Percentiles rank a stretch among this genome's conserved stretches.
These are phyloP conservation scores for Mucuna pruriens DNA, from an alignment of 306 rosid species.

Conservation along the genomic window DNA sequence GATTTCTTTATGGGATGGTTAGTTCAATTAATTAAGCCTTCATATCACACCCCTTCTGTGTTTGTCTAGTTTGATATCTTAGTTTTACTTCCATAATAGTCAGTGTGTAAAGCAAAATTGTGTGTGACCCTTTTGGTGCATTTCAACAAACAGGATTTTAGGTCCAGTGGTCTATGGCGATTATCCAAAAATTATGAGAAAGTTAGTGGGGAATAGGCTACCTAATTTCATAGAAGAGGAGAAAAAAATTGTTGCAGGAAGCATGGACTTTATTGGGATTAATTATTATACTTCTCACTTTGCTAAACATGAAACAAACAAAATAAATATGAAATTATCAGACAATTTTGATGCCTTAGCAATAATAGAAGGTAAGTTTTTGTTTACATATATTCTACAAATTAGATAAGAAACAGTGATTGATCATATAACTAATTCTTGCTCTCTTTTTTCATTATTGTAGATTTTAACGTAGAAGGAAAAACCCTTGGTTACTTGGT, in stretches of 20 bases:
- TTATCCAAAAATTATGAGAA: constrained; percentile 46
- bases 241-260: constrained; percentile 33
- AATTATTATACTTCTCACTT: constrained; percentile 48
- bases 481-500: constrained; percentile 43
- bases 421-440: background rate
- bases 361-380: background rate
- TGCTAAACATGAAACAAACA: constrained; percentile 28
- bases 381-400: background rate
- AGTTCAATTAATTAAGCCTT: background rate
- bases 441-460: background rate
- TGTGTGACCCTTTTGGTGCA: background rate
- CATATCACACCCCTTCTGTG: background rate
- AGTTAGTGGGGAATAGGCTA: constrained; percentile 38
- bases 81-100: background rate
- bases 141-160: constrained; percentile 40
- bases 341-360: constrained; percentile 29
- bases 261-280: constrained; percentile 41
- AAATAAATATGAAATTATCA: background rate
- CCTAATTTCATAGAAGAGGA: constrained; percentile 42
- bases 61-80: background rate
- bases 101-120: background rate
- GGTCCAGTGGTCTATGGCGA: constrained; percentile 39
- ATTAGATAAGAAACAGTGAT: background rate
- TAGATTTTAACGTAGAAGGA: constrained; percentile 30
- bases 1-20: constrained; percentile 53